These are phyloP conservation scores for Nigrospora osmanthi DNA, from an alignment of 2,329 filamentous ascomycete genomes.

Conservation along the genomic window DNA sequence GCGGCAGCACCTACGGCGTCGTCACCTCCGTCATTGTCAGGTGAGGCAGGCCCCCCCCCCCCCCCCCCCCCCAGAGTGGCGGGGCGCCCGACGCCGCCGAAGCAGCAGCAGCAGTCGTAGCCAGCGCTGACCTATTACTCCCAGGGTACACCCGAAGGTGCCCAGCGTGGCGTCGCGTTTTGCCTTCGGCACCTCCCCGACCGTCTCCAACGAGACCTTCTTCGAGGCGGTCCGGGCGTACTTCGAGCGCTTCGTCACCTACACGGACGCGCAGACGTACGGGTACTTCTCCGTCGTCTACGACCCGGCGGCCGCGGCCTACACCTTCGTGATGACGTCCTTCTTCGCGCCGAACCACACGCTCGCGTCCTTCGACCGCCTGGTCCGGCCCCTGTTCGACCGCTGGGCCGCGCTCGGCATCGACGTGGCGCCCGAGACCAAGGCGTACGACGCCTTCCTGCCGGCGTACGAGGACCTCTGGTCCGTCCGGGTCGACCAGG, in stretches of 20 bases:
- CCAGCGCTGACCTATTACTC: constrained; percentile 12
- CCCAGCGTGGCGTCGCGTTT: constrained; percentile 19
- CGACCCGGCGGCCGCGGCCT: constrained; percentile 8
- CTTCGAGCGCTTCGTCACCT: constrained; percentile 20
- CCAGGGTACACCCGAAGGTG: constrained; percentile 22
- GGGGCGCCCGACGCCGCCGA: no score
- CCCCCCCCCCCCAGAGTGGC: constrained; percentile 13
- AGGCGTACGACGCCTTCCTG: constrained; percentile 26
- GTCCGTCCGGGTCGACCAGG: constrained; percentile 23
- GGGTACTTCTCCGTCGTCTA: constrained; percentile 19
- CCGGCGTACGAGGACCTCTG: constrained; percentile 30
- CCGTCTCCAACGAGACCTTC: constrained; percentile 21
- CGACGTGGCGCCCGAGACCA: constrained; percentile 10
- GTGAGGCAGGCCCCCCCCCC: constrained; percentile 9
- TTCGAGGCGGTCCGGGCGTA: constrained; percentile 20
- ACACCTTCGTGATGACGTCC: constrained; percentile 18
- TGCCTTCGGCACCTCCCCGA: constrained; percentile 9
- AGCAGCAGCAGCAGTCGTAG: no score
- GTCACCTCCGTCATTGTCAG: constrained; percentile 31
- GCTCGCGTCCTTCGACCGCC: constrained; percentile 10
- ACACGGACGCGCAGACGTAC: constrained; percentile 25
- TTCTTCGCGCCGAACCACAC: constrained; percentile 23
- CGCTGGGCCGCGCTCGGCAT: constrained; percentile 16
- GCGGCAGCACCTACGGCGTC: constrained; percentile 35
- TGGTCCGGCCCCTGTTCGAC: constrained; percentile 22